These are phyloP conservation scores for Heterobasidion irregulare DNA, from an alignment of 1,284 basidiomycete species.

Conservation along the genomic window DNA sequence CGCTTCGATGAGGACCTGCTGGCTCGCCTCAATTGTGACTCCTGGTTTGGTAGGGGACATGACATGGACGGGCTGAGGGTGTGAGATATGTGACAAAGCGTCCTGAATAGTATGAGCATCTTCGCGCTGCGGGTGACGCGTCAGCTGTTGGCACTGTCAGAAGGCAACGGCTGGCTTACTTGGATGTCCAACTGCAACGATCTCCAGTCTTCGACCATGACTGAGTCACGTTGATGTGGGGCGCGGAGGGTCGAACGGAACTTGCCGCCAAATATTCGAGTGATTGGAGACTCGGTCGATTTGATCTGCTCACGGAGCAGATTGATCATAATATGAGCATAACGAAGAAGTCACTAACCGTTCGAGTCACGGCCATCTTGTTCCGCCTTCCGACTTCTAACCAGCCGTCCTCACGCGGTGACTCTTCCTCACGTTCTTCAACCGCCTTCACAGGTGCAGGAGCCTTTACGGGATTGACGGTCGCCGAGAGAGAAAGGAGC, in stretches of 20 bases:
- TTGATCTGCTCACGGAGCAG: conserved; percentile 45
- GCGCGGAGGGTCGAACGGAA: conserved; percentile 82
- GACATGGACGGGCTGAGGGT: conserved; percentile 79
- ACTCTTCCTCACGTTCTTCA: conserved; percentile 37
- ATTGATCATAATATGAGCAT: background rate
- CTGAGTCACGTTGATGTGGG: conserved; percentile 81
- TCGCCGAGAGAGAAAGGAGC: conserved; percentile 57
- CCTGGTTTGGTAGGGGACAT: conserved; percentile 51
- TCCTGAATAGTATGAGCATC: conserved; percentile 77
- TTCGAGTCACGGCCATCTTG: conserved; percentile 74
- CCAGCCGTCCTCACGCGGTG: conserved; percentile 65
- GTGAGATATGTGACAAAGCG: conserved; percentile 73
- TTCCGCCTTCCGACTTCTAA: conserved; percentile 92
- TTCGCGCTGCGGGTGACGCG: conserved; percentile 41
- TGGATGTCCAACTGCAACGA: conserved; percentile 87
- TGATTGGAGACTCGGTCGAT: conserved; percentile 81
- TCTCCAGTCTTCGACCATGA: conserved; percentile 90
- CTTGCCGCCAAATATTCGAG: conserved; percentile 89
- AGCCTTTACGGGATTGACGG: conserved; percentile 28
- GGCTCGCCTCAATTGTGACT: conserved; percentile 71
- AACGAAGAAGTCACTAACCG: conserved; percentile 33
- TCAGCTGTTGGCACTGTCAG: background rate
- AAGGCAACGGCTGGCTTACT: conserved; percentile 27
- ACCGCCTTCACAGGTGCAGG: conserved; percentile 13
- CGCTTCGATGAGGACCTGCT: conserved; percentile 82